A percentile compares a stretch with the other conserved stretches of the same genome.
Evolutionary conservation across 148 eudicot genomes (phyloP).

Genomic region (Fagopyrum esculentum): DNA sequence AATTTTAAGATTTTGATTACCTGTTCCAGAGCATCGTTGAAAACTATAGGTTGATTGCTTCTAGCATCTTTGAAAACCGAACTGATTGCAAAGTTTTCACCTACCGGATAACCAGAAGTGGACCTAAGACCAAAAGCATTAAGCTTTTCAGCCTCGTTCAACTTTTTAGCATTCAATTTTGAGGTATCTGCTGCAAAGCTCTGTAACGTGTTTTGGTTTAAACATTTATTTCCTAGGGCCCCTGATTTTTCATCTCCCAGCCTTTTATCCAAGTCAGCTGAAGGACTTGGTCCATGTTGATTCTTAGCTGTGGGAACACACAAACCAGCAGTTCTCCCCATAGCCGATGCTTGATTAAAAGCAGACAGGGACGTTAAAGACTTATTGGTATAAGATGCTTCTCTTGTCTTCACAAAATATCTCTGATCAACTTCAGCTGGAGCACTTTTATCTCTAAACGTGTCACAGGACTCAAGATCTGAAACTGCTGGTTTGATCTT

Average conservation of each 20-base stretch:
- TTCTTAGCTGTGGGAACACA: too few relatives aligned
- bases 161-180: constrained; percentile 13
- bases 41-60: constrained; percentile 2
- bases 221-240: constrained; percentile 16
- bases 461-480: too few relatives aligned
- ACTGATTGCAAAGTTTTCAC: background rate
- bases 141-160: constrained; percentile 17
- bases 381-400: too few relatives aligned
- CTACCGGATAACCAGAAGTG: background rate
- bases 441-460: too few relatives aligned
- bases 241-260: constrained; percentile 16
- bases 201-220: constrained; percentile 19
- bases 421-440: too few relatives aligned
- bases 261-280: constrained; percentile 14
- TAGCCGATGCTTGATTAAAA: background rate
- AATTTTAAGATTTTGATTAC: background rate
- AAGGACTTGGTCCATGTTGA: constrained; percentile 1
- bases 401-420: too few relatives aligned
- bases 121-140: constrained; percentile 14
- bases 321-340: background rate
- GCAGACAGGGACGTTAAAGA: background rate
- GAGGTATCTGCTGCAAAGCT: constrained; percentile 18
- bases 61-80: constrained; percentile 15
- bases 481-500: too few relatives aligned
- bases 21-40: constrained; percentile 4